phyloP scores from a whole-genome alignment of 345 rosid species.

The Syzygium oleosum region DNA sequence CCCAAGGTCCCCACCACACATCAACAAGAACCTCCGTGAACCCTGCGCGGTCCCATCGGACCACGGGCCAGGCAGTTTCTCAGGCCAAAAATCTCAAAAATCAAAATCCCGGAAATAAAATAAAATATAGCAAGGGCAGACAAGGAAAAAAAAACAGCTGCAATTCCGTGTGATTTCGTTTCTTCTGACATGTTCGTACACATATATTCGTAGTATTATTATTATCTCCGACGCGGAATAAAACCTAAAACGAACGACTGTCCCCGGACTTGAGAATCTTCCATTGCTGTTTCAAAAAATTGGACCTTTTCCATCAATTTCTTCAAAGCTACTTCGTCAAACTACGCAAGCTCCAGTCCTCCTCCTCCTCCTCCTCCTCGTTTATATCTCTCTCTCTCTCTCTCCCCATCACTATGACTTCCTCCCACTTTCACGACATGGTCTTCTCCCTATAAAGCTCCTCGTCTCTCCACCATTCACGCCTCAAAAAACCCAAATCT shows the following conservation, averaged over 20 bases:
- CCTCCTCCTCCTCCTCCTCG: neutral
- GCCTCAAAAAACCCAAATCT: neutral
- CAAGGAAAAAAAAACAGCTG: neutral
- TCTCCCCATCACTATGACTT: neutral
- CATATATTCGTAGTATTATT: neutral
- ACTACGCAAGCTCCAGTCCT: too few species aligned
- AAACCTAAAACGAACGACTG: neutral
- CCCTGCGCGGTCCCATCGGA: neutral
- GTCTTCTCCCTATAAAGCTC: neutral
- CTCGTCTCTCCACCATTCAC: conserved; percentile 1
- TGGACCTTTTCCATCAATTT: neutral
- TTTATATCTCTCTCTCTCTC: neutral
- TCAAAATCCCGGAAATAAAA: neutral
- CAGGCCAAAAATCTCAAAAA: neutral
- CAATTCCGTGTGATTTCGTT: neutral
- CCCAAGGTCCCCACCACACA: neutral
- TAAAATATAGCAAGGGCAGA: too few species aligned
- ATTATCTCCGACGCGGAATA: neutral
- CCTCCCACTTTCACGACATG: neutral
- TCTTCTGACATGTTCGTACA: too few species aligned
- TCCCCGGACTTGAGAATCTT: neutral
- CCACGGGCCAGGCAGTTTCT: neutral
- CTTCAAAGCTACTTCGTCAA: too few species aligned
- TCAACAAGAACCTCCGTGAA: neutral
- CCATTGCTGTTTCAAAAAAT: neutral